Percentiles rank a stretch among this genome's conserved stretches.
These are phyloP conservation scores for Talaromyces sp. DNA, from an alignment of 2,329 filamentous ascomycete genomes.

Conservation along the genomic window DNA sequence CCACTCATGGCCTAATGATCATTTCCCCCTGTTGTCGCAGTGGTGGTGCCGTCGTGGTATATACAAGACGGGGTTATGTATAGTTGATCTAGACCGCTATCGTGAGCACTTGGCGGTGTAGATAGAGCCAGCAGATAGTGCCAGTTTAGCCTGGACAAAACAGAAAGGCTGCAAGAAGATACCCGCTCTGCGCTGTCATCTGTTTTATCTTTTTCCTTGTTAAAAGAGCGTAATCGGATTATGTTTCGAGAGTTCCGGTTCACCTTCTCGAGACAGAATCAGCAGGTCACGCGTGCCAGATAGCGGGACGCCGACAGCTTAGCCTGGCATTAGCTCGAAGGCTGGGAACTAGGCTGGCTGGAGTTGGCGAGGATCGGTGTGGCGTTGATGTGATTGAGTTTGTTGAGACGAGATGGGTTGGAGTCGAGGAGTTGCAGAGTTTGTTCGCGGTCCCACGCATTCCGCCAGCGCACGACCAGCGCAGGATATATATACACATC, in stretches of 20 bases:
- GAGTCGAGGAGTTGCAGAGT: no score
- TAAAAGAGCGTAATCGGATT: not conserved
- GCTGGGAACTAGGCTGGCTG: not conserved
- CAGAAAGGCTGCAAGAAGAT: not conserved
- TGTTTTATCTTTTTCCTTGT: not conserved
- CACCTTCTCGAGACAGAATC: conserved; percentile 6
- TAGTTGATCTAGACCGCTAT: not conserved
- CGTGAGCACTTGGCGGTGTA: not conserved
- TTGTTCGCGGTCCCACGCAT: no score
- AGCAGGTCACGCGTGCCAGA: conserved; percentile 10
- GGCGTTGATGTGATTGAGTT: not conserved
- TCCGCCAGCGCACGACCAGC: no score
- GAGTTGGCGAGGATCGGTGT: not conserved
- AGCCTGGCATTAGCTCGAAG: conserved; percentile 5
- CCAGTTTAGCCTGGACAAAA: conserved; percentile 5
- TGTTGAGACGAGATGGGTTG: no score
- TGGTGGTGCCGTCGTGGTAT: not conserved
- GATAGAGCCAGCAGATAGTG: not conserved
- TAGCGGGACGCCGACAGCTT: conserved; percentile 2
- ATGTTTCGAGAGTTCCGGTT: not conserved
- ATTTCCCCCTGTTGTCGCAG: no score
- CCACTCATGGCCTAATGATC: conserved; percentile 1
- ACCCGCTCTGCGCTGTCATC: conserved; percentile 7
- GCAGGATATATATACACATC: conserved; percentile 3
- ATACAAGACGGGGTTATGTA: not conserved